Conservation (phyloP, 257 asterid species). For the Fraxinus cuspidata region DNA sequence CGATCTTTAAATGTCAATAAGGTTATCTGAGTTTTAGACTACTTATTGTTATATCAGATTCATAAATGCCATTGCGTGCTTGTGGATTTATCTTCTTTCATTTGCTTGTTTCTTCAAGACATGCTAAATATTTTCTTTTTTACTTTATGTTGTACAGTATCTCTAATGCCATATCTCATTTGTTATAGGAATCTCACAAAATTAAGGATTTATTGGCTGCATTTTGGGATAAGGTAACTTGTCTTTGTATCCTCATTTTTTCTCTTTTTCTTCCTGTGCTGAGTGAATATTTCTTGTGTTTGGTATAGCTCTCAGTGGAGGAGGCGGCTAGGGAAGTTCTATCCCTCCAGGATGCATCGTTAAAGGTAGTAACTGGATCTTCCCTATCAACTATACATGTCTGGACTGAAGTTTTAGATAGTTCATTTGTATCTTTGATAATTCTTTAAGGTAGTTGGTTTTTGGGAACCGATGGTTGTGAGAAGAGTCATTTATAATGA, state of each 20-base stretch:
- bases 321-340: conserved; percentile 63
- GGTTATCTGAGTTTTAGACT: conserved; percentile 47
- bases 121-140: neutral
- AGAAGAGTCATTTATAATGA: neutral
- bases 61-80: conserved; percentile 13
- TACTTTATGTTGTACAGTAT: neutral
- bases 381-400: neutral
- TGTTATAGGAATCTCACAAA: conserved; percentile 74
- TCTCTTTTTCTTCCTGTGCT: conserved; percentile 20
- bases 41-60: conserved; percentile 10
- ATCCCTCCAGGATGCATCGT: conserved; percentile 60
- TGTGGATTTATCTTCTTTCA: conserved; percentile 10
- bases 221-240: conserved; percentile 90
- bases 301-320: conserved; percentile 69
- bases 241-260: conserved; percentile 18
- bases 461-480: neutral
- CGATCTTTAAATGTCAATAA: conserved; percentile 73
- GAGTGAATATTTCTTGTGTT: conserved; percentile 23
- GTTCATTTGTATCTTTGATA: neutral
- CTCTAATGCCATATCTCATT: conserved; percentile 28
- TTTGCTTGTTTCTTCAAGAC: neutral
- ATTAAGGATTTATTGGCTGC: conserved; percentile 75
- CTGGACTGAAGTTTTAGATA: neutral
- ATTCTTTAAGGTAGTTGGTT: neutral
- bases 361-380: conserved; percentile 53